Percentiles rank a stretch among this genome's conserved stretches.
These are phyloP conservation scores for Coemansia sp. DNA, from an alignment of 192 early-diverging fungal species.

Conservation along the genomic window DNA sequence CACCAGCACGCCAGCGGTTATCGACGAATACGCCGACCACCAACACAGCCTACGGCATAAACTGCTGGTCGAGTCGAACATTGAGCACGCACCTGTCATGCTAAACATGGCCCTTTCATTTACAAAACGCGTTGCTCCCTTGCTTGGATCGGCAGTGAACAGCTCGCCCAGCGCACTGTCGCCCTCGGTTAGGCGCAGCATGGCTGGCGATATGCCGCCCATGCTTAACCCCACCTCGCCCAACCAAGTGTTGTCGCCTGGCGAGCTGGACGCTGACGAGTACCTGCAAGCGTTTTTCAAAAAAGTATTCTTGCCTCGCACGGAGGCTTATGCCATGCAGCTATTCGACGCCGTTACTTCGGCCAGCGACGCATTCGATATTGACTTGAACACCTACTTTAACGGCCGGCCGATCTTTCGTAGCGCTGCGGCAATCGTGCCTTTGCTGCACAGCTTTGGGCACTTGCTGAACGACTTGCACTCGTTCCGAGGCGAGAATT, in stretches of 20 bases:
- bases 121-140: conserved; percentile 32
- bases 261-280: conserved; percentile 52
- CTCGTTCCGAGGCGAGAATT: conserved; percentile 47
- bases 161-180: conserved; percentile 31
- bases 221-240: conserved; percentile 7
- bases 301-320: conserved; percentile 74
- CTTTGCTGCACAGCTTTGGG: conserved; percentile 43
- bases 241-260: conserved; percentile 11
- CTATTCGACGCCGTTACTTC: conserved; percentile 41
- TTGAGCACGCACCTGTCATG: conserved; percentile 53
- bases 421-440: conserved; percentile 45
- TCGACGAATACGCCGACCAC: conserved; percentile 51
- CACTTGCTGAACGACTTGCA: conserved; percentile 39
- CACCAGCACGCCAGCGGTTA: conserved; percentile 30
- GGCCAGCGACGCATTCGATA: conserved; percentile 44
- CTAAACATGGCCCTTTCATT: conserved; percentile 51
- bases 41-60: conserved; percentile 47
- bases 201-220: conserved; percentile 28
- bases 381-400: conserved; percentile 36
- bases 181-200: conserved; percentile 47
- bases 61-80: conserved; percentile 44
- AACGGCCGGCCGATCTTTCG: conserved; percentile 51
- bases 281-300: conserved; percentile 62
- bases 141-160: conserved; percentile 14
- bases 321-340: conserved; percentile 80